Evolutionary conservation across 768 basidiomycete species (phyloP).

Genomic region (Grammothele lineata): DNA sequence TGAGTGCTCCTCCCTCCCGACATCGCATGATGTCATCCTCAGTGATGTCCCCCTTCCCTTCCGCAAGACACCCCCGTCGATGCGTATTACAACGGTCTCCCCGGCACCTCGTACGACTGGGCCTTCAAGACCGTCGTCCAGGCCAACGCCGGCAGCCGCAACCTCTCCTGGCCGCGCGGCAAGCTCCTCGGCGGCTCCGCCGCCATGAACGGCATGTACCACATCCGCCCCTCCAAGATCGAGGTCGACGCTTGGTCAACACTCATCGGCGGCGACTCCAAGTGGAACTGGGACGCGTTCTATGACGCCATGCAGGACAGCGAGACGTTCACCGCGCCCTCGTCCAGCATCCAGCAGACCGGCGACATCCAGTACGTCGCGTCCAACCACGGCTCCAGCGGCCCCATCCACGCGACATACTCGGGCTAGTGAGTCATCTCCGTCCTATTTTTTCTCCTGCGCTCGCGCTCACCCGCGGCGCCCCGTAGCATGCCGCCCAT

Average conservation of each 20-base stretch:
- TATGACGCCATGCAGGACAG: slow-evolving; percentile 43
- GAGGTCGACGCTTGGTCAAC: slow-evolving; percentile 46
- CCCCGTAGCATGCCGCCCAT: slow-evolving; percentile 41
- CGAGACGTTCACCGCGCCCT: slow-evolving; percentile 56
- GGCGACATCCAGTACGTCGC: slow-evolving; percentile 44
- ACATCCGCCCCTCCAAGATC: slow-evolving; percentile 46
- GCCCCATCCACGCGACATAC: slow-evolving; percentile 46
- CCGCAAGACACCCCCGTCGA: slow-evolving; percentile 44
- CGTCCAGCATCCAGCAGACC: slow-evolving; percentile 30
- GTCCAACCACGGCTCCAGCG: slow-evolving; percentile 46
- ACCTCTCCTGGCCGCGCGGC: slow-evolving; percentile 55
- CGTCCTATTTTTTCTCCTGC: neutral
- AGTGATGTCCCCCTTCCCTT: neutral
- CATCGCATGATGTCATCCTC: too few species aligned
- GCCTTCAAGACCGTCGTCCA: slow-evolving; percentile 48
- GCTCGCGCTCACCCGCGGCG: slow-evolving; percentile 20
- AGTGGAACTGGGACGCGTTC: slow-evolving; percentile 46
- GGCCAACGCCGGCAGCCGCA: slow-evolving; percentile 37
- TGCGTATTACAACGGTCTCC: slow-evolving; percentile 49
- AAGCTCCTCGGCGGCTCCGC: slow-evolving; percentile 67
- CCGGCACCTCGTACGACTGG: slow-evolving; percentile 51
- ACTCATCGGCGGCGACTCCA: slow-evolving; percentile 34
- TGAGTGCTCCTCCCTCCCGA: neutral
- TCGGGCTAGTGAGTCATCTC: slow-evolving; percentile 45
- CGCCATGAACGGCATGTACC: slow-evolving; percentile 68